A percentile compares a stretch with the other conserved stretches of the same genome.
phyloP scores from a whole-genome alignment of 768 basidiomycete genomes.

The Boletus reticulatus region DNA sequence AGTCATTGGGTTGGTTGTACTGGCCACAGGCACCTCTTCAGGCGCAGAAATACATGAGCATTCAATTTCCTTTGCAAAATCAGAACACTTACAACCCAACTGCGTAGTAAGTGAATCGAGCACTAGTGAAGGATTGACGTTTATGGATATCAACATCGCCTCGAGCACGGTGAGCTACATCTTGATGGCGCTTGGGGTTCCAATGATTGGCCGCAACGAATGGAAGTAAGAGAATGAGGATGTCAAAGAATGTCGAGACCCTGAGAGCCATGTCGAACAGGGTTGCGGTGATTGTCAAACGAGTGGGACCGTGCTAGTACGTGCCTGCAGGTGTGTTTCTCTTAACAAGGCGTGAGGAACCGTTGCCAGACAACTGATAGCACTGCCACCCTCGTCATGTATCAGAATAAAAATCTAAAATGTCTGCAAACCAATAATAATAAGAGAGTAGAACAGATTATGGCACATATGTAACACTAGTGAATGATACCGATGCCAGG shows the following conservation, averaged over 20 bases:
- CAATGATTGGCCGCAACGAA: constrained; percentile 34
- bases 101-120: constrained; percentile 56
- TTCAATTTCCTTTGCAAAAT: not conserved
- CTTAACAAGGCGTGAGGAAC: not conserved
- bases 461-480: constrained; percentile 18
- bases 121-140: constrained; percentile 31
- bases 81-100: constrained; percentile 44
- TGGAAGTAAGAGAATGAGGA: constrained; percentile 35
- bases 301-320: constrained; percentile 18
- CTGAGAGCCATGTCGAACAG: constrained; percentile 17
- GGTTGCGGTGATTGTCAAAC: constrained; percentile 7
- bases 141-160: constrained; percentile 41
- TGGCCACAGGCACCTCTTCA: constrained; percentile 57
- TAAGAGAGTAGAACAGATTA: constrained; percentile 2
- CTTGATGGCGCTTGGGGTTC: constrained; percentile 40
- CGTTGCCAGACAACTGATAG: constrained; percentile 15
- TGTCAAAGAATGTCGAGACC: constrained; percentile 30
- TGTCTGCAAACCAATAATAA: not conserved
- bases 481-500: constrained; percentile 3
- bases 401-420: not conserved
- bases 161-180: constrained; percentile 46
- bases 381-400: constrained; percentile 13
- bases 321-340: not conserved
- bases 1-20: constrained; percentile 39
- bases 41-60: constrained; percentile 6